Percentiles rank a stretch among this genome's conserved stretches.
phyloP scores from a whole-genome alignment of 768 basidiomycete genomes.

The Boletus eberwhitei region DNA sequence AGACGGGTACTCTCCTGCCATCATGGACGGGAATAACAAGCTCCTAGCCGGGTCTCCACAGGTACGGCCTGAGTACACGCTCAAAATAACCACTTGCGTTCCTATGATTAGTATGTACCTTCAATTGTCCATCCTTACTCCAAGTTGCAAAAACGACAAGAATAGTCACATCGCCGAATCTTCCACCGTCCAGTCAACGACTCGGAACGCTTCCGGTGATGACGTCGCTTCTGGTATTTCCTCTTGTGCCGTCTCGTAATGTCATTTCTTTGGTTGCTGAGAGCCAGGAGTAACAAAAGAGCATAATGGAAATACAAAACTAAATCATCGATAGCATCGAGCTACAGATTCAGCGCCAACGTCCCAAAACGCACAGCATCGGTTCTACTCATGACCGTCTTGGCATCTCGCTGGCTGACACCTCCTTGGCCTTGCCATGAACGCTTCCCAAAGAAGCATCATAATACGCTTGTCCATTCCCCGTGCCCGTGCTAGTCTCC shows the following conservation, averaged over 20 bases:
- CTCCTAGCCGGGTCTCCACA: too few species aligned
- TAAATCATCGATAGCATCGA: not conserved
- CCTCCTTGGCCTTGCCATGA: conserved; percentile 10
- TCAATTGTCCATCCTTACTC: too few species aligned
- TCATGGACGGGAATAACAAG: too few species aligned
- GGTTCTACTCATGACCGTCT: conserved; percentile 19
- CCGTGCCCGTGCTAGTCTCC: conserved; percentile 16
- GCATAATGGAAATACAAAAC: not conserved
- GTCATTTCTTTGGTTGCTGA: too few species aligned
- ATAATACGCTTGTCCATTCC: conserved; percentile 21
- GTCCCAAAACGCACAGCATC: not conserved
- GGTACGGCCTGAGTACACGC: too few species aligned
- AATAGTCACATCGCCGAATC: not conserved
- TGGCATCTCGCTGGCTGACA: conserved; percentile 41
- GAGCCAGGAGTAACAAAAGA: not conserved
- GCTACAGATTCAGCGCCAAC: not conserved
- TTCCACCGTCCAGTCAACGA: not conserved
- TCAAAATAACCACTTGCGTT: too few species aligned
- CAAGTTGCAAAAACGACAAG: too few species aligned
- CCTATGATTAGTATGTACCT: too few species aligned
- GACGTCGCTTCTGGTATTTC: too few species aligned
- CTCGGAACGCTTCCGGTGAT: too few species aligned
- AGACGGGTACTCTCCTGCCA: too few species aligned
- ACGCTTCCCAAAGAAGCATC: conserved; percentile 15
- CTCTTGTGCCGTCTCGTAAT: too few species aligned